These are phyloP conservation scores for Clonostachys solani DNA, from an alignment of 2,329 filamentous ascomycete species.

Conservation along the genomic window DNA sequence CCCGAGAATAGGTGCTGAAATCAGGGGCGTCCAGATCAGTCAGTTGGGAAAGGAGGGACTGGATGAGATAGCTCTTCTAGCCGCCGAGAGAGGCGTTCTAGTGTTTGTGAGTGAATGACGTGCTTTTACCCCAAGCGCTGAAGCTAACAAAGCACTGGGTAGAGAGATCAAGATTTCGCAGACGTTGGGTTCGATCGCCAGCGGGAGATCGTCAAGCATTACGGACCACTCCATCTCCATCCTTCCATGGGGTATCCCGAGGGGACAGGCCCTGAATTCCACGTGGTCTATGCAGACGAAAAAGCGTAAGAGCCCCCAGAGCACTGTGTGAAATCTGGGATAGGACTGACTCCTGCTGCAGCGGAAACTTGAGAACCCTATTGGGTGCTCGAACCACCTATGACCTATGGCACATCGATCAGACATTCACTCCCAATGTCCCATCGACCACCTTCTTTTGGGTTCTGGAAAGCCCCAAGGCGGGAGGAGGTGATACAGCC, in stretches of 20 bases:
- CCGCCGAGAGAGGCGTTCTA: constrained; percentile 20
- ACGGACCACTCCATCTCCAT: constrained; percentile 22
- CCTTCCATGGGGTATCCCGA: constrained; percentile 22
- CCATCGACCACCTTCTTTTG: constrained; percentile 25
- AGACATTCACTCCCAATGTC: constrained; percentile 22
- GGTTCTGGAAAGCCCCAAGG: constrained; percentile 17
- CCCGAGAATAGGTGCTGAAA: constrained; percentile 18
- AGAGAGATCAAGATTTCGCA: constrained; percentile 23
- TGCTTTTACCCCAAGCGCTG: background rate
- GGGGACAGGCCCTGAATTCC: constrained; percentile 21
- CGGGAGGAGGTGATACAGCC: constrained; percentile 64
- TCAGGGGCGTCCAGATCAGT: constrained; percentile 20
- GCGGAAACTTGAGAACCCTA: constrained; percentile 17
- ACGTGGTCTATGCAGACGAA: constrained; percentile 23
- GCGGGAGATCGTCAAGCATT: constrained; percentile 17
- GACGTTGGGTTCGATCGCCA: constrained; percentile 22
- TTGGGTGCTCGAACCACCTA: constrained; percentile 16
- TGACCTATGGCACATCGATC: constrained; percentile 24
- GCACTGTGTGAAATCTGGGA: background rate
- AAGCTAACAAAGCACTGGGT: background rate
- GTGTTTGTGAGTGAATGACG: constrained; percentile 16
- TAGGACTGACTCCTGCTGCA: constrained; percentile 1
- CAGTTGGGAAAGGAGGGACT: constrained; percentile 13
- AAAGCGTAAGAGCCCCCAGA: constrained; percentile 11
- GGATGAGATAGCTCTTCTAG: constrained; percentile 20